A percentile compares a stretch with the other conserved stretches of the same genome.
phyloP scores from a whole-genome alignment of 495 filamentous ascomycete genomes.

The Tuber magnatum region DNA sequence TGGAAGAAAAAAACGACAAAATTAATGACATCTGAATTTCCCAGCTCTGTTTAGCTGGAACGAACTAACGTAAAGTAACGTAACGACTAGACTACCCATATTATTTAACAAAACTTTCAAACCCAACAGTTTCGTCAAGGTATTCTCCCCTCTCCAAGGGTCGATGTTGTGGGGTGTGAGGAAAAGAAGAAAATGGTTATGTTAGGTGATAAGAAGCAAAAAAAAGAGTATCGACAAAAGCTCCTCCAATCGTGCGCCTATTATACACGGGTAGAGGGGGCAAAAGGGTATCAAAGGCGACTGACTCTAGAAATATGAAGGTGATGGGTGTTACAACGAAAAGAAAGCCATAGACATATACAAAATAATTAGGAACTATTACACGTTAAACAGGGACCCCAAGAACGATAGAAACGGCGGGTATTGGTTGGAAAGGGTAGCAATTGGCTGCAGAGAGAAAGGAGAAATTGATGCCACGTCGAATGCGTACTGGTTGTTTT shows the following conservation, averaged over 20 bases:
- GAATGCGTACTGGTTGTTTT: constrained; percentile 12
- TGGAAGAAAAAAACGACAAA: constrained; percentile 7
- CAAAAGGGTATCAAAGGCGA: background rate
- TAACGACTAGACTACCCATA: constrained; percentile 15
- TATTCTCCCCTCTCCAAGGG: background rate
- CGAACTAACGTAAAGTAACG: constrained; percentile 17
- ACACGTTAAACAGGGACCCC: constrained; percentile 25
- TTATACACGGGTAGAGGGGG: background rate
- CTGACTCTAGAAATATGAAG: background rate
- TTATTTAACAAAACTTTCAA: constrained; percentile 8
- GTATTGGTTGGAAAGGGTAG: constrained; percentile 1
- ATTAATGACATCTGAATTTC: constrained; percentile 34
- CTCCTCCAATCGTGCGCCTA: constrained; percentile 33
- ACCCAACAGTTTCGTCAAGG: background rate
- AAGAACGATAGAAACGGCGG: constrained; percentile 26
- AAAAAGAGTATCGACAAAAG: constrained; percentile 36
- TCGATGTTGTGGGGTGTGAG: background rate
- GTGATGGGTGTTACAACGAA: background rate
- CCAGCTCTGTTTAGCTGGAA: constrained; percentile 15
- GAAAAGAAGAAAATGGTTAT: constrained; percentile 6
- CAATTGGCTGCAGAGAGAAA: constrained; percentile 13
- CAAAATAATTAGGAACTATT: constrained; percentile 27
- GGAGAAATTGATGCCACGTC: constrained; percentile 12
- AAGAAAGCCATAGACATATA: constrained; percentile 33
- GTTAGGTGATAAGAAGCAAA: constrained; percentile 17